These are phyloP conservation scores for Termitomyces sp. DNA, from an alignment of 768 basidiomycete species.

Conservation along the genomic window DNA sequence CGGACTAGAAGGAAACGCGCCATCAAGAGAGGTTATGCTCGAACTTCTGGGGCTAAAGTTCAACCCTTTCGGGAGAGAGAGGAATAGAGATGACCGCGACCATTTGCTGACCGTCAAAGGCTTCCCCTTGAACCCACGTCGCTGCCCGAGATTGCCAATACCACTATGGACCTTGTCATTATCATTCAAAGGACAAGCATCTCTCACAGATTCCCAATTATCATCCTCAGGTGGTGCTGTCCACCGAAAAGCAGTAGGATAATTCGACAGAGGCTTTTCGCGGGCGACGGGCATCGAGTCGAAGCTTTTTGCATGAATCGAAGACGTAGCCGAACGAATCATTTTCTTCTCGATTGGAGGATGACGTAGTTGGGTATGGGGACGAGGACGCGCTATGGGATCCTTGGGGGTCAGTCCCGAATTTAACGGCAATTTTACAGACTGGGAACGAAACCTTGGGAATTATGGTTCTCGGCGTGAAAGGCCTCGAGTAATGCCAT, in stretches of 20 bases:
- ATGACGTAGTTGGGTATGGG: neutral
- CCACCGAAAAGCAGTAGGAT: constrained; percentile 6
- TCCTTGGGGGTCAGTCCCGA: neutral
- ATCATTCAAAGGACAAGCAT: neutral
- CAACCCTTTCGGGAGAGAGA: constrained; percentile 15
- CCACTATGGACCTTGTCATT: constrained; percentile 1
- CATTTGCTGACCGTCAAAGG: constrained; percentile 15
- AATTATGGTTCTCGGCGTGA: neutral
- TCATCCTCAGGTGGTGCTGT: constrained; percentile 1
- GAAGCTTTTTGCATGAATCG: neutral
- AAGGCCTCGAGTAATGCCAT: constrained; percentile 8
- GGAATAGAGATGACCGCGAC: constrained; percentile 15
- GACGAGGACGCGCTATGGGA: neutral
- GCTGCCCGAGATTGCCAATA: constrained; percentile 24
- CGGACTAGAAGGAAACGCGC: constrained; percentile 2
- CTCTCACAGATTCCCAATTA: neutral
- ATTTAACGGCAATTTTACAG: neutral
- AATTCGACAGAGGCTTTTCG: constrained; percentile 2
- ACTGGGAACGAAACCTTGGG: constrained; percentile 1
- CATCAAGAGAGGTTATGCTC: constrained; percentile 9
- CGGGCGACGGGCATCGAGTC: neutral
- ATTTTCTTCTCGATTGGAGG: neutral
- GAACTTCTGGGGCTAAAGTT: constrained; percentile 16
- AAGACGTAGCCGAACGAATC: neutral
- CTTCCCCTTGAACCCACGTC: constrained; percentile 29